Base-by-base conservation (phyloP, 768 basidiomycete genomes). In the Russula sp. region DNA sequence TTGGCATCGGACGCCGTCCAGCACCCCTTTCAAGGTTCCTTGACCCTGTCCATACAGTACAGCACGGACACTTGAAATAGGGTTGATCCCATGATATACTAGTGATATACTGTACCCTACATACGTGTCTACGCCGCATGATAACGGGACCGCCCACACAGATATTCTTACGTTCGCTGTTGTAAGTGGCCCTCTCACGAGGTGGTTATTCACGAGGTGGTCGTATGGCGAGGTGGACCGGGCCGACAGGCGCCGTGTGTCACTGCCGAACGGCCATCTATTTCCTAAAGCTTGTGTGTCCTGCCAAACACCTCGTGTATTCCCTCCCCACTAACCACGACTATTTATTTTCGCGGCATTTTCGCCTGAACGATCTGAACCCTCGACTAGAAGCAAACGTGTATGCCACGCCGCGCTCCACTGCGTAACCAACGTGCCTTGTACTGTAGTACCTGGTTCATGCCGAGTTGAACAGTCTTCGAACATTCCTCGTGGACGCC, bases 401-500 rank as follows among this genome's bases (percentile, higher is more conserved):
- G 51, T 20, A 20, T 14, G 30, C 42, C 18, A 0, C 14, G 13
- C 24, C 24, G 32, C 24, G 24, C 30, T 24, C 20, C 1, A 52
- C 44, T 14, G 30, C 42, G 10, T 46, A 57, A 52, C 18, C 42
- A 30, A 30, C 28, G 26, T 36, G 13, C 9, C 14, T 14, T 26
- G 61, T 3, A 30, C n/a, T n/a, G 34, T 34, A 3, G 36, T 51
- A 20, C 55, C 49, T 57, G 54, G 38, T 11, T 40, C 36, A 16
- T 38, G 28, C 7, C 38, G 38, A 40, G 38, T 40, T 40, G 26
- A 6, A 22, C 32, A 46, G 36, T n/a, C 56, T 28, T 63, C 34
- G 26, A 6, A 22, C 32, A 46, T 26, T n/a, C 56, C 36, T 63
- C 34, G 51, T 59, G 62, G 34, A 44, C 57, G 38, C 57, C 63